A percentile compares a stretch with the other conserved stretches of the same genome.
phyloP scores from a whole-genome alignment of 148 eudicot species.

The Fagopyrum esculentum region DNA sequence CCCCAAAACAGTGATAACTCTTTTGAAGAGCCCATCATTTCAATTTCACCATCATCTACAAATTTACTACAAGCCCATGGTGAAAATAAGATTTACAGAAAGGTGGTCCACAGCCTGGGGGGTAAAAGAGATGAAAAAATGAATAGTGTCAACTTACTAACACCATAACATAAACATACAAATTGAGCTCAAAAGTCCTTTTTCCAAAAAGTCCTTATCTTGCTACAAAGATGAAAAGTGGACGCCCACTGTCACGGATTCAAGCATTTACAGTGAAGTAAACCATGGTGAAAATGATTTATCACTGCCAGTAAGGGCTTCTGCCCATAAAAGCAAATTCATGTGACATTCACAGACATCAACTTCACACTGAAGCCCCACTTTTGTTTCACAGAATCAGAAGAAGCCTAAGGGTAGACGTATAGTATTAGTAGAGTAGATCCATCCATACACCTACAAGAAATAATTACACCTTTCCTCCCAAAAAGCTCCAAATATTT shows the following conservation, averaged over 20 bases:
- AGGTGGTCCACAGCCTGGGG: conserved; percentile 11
- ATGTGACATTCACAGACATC: conserved; percentile 13
- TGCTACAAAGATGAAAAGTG: conserved; percentile 11
- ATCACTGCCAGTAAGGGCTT: neutral
- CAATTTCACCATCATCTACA: conserved; percentile 7
- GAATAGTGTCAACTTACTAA: neutral
- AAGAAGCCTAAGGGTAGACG: neutral
- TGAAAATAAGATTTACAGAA: conserved; percentile 17
- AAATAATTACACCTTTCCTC: neutral
- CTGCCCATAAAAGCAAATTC: neutral
- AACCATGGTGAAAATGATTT: conserved; percentile 6
- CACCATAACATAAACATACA: neutral
- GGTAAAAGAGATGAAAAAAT: neutral
- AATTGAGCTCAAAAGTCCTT: neutral
- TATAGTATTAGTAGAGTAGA: neutral
- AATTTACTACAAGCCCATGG: conserved; percentile 12
- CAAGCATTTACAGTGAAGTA: conserved; percentile 9
- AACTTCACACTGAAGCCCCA: conserved; percentile 1
- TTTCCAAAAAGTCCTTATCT: neutral
- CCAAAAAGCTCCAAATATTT: conserved; percentile 3
- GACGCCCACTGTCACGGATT: conserved; percentile 10
- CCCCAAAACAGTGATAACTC: conserved; percentile 7
- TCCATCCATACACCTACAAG: conserved; percentile 8
- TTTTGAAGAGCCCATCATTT: conserved; percentile 3
- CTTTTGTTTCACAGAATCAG: neutral